A percentile compares a stretch with the other conserved stretches of the same genome.
phyloP scores from a whole-genome alignment of 495 filamentous ascomycete species.

The Penicillium verhagenii region DNA sequence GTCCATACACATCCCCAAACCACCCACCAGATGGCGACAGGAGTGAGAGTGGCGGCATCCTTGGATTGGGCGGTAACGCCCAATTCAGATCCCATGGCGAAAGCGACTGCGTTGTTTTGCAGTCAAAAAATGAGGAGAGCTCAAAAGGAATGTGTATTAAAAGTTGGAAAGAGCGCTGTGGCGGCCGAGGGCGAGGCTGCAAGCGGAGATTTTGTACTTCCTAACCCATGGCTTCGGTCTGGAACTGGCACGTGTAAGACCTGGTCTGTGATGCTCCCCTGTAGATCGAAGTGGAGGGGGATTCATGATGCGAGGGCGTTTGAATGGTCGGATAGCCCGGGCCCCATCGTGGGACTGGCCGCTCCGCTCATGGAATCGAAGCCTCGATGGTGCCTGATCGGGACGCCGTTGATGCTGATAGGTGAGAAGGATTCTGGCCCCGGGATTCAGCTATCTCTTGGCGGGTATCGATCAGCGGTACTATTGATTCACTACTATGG shows the following conservation, averaged over 20 bases:
- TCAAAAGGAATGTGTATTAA: constrained; percentile 32
- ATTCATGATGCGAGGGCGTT: neutral
- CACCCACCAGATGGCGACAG: constrained; percentile 38
- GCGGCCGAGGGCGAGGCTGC: neutral
- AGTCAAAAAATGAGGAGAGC: constrained; percentile 2
- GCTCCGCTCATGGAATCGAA: neutral
- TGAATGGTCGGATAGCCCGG: neutral
- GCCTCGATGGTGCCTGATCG: neutral
- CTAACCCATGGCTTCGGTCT: neutral
- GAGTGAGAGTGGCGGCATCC: constrained; percentile 19
- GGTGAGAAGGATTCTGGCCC: neutral
- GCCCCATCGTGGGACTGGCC: neutral
- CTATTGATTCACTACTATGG: constrained; percentile 3
- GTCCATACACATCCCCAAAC: constrained; percentile 52
- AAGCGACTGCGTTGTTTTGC: neutral
- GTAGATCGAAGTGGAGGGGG: neutral
- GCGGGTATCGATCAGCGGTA: constrained; percentile 1
- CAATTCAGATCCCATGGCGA: constrained; percentile 39
- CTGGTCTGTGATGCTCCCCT: neutral
- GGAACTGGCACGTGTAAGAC: neutral
- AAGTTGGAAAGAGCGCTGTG: constrained; percentile 29
- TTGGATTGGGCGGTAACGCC: constrained; percentile 31
- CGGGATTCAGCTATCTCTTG: neutral
- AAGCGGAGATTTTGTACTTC: neutral
- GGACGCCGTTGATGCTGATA: neutral